A percentile compares a stretch with the other conserved stretches of the same genome.
Conservation (phyloP, 73 alveolate genomes). For the Paramecium biaurelia region DNA sequence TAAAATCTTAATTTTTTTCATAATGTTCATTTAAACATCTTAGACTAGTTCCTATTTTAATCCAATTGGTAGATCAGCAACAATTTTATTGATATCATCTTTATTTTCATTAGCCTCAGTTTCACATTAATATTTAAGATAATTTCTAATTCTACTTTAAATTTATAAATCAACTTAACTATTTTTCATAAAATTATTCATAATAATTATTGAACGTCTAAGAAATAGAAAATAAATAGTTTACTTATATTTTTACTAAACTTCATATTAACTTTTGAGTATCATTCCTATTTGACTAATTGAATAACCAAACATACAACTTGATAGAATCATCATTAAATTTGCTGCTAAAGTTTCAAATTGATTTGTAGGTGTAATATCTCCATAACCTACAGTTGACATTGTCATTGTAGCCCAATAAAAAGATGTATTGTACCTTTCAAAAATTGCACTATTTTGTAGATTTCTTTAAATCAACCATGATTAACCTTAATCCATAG, state of each 20-base stretch:
- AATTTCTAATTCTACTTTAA: constrained; percentile 33
- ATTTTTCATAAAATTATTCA: constrained; percentile 29
- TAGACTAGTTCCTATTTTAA: not conserved
- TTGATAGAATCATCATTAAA: constrained; percentile 32
- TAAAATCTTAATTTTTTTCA: not conserved
- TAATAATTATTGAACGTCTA: not conserved
- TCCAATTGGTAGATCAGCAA: not conserved
- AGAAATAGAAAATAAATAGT: not conserved
- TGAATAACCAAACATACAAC: constrained; percentile 60
- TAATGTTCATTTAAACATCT: not conserved
- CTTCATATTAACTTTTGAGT: constrained; percentile 26
- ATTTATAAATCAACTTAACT: not conserved
- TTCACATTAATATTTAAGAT: not conserved
- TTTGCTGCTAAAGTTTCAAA: not conserved
- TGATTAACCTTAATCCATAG: not conserved
- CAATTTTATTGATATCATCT: constrained; percentile 11
- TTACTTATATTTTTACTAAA: not conserved
- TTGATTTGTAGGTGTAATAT: constrained; percentile 54
- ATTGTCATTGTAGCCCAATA: constrained; percentile 64
- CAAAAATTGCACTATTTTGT: not conserved
- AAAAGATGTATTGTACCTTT: constrained; percentile 31
- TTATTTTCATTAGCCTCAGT: not conserved
- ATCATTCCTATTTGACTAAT: constrained; percentile 60
- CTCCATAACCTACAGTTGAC: constrained; percentile 67
- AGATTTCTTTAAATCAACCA: not conserved